Conservation (phyloP, 257 asterid species). For the Datura wrightii region DNA sequence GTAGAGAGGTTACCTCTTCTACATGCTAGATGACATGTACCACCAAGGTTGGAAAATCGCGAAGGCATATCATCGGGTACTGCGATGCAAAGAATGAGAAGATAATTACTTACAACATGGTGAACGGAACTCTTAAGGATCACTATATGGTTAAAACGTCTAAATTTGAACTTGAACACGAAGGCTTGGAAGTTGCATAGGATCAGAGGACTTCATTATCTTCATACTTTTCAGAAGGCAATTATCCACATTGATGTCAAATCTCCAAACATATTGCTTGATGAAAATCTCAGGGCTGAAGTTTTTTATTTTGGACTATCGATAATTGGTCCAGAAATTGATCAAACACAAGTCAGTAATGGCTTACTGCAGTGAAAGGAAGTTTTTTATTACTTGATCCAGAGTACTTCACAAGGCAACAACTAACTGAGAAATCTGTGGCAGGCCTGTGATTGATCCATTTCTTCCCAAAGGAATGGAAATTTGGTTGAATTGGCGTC, state of each 20-base stretch:
- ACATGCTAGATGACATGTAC: background rate
- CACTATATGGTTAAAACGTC: background rate
- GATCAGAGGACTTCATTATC: background rate
- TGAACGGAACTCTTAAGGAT: background rate
- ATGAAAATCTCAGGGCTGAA: background rate
- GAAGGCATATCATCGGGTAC: background rate
- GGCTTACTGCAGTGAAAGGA: slow-evolving; percentile 3
- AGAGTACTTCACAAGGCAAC: background rate
- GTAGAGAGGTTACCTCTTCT: background rate
- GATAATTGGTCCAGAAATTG: background rate
- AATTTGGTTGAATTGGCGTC: no score
- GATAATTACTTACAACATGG: background rate
- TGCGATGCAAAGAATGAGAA: background rate
- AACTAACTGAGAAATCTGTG: background rate
- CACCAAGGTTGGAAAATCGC: background rate
- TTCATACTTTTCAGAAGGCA: slow-evolving; percentile 5
- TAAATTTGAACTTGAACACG: background rate
- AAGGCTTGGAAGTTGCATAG: background rate
- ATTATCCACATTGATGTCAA: background rate
- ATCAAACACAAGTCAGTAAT: background rate
- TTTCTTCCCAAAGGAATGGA: no score
- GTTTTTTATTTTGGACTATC: background rate
- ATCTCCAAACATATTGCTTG: background rate
- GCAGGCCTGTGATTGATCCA: background rate
- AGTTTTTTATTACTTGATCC: background rate